phyloP scores from a whole-genome alignment of 2,329 filamentous ascomycete species.

The Colletotrichum costaricense region DNA sequence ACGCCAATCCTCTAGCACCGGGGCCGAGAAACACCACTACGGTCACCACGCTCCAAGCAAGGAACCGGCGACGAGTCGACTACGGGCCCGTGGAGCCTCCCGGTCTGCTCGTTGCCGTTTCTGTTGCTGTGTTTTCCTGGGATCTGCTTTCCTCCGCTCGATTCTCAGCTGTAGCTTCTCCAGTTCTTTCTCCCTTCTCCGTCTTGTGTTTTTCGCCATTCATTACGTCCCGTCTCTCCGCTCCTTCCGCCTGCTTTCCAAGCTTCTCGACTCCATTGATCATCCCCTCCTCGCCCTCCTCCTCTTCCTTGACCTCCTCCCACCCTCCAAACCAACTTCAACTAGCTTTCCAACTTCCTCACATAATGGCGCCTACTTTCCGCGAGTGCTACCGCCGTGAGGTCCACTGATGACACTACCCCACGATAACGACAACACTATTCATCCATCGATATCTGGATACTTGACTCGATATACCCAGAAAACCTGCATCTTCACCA shows the following conservation, averaged over 20 bases:
- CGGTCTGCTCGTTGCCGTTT: conserved; percentile 4
- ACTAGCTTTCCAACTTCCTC: conserved; percentile 2
- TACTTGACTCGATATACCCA: background rate
- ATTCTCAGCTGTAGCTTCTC: background rate
- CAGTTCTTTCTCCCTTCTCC: conserved; percentile 11
- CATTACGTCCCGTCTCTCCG: conserved; percentile 29
- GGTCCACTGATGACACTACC: conserved; percentile 20
- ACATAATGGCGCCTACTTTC: conserved; percentile 26
- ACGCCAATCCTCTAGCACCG: conserved; percentile 1
- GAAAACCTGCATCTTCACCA: background rate
- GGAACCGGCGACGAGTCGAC: background rate
- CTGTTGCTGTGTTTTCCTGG: background rate
- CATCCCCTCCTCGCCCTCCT: conserved; percentile 12
- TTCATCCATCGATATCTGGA: background rate
- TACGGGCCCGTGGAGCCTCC: conserved; percentile 14
- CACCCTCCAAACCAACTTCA: background rate
- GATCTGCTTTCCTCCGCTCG: background rate
- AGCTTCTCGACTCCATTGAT: conserved; percentile 25
- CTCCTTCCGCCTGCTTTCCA: conserved; percentile 29
- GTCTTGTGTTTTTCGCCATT: conserved; percentile 23
- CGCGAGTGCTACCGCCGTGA: conserved; percentile 23
- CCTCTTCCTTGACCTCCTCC: background rate
- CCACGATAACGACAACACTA: background rate
- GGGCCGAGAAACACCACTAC: background rate
- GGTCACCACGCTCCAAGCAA: conserved; percentile 20